Conservation (phyloP, 2,329 filamentous ascomycete genomes). For the Colletotrichum sp. region DNA sequence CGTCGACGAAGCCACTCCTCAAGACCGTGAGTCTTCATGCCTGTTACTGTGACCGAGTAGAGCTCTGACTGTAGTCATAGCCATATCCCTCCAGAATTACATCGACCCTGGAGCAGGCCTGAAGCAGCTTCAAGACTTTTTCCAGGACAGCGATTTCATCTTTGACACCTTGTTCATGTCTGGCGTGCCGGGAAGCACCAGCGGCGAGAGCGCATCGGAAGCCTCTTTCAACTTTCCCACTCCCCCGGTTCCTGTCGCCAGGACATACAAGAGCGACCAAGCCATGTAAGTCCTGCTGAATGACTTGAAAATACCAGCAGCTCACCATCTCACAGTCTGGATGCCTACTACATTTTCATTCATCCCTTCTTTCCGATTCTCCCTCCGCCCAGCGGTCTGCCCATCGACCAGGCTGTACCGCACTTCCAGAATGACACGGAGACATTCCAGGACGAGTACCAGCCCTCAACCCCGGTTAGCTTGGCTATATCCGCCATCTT, state of each 20-base stretch:
- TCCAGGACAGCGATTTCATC: conserved; percentile 52
- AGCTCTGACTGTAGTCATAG: conserved; percentile 24
- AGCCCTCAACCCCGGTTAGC: conserved; percentile 47
- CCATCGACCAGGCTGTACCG: conserved; percentile 36
- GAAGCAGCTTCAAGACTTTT: conserved; percentile 48
- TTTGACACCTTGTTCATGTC: conserved; percentile 48
- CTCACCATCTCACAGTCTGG: conserved; percentile 30
- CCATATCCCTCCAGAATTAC: conserved; percentile 41
- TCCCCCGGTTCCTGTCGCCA: conserved; percentile 36
- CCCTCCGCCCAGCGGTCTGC: conserved; percentile 42
- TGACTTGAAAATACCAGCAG: background rate
- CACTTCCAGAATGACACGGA: conserved; percentile 40
- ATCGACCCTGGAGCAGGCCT: conserved; percentile 54
- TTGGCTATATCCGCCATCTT: conserved; percentile 54
- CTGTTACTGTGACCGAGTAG: background rate
- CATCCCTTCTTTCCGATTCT: conserved; percentile 56
- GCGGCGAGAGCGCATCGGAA: conserved; percentile 21
- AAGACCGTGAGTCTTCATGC: conserved; percentile 30
- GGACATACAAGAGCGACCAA: conserved; percentile 45
- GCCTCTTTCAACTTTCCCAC: conserved; percentile 13
- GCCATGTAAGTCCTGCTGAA: conserved; percentile 39
- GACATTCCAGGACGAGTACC: conserved; percentile 35
- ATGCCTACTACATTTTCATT: conserved; percentile 58
- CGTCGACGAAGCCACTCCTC: conserved; percentile 29
- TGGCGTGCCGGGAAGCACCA: conserved; percentile 18